Evolutionary conservation across 306 rosid genomes (phyloP), one percentile per base, ranked within the genome.

Genomic region (Malus domestica): DNA sequence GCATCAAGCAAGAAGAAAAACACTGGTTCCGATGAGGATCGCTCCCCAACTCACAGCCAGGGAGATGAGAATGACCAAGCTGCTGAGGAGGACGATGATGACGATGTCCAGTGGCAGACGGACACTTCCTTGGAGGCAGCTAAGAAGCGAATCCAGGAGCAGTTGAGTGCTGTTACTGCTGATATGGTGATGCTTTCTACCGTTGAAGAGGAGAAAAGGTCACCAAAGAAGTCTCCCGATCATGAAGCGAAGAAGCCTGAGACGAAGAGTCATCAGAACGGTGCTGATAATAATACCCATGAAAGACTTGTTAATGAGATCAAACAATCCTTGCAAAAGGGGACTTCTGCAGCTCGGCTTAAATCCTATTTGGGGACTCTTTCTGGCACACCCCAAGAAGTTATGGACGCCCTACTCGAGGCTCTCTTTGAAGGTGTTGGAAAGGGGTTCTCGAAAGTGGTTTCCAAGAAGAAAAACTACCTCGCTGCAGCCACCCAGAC

Each of bases 111-210:
- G 65, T 89, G 97, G 97, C 95, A 67, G 75, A 91, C 95, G 0
- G 97, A 91, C 76, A 89, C 97, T 0, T 91, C 97, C 4, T 3
- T 86, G 4, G 91, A 88, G 57, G 97, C 95, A 46, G 97, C 93
- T 32, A 83, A 80, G 25, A 88, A 80, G 82, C 88, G 97, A 10
- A 83, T 89, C 27, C 95, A 91, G 83, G 95, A 91, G 75, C 97
- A 91, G 83, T 57, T 91, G 74, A 91, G 90, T 78, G 88, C 90
- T 11, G 93, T 57, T 23, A 91, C 95, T 29, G 91, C 91, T 66
- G 93, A 88, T 23, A 91, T 91, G 95, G 95, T 91, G 75, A 85
- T 89, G 89, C 97, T 91, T 7, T 83, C 93, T 4, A 88, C 93
- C 0, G 30, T 62, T 1, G 88, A 82, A 70, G 94, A 89, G 63